These are phyloP conservation scores for Bipolaris cookei DNA, from an alignment of 2,329 filamentous ascomycete species.

Conservation along the genomic window DNA sequence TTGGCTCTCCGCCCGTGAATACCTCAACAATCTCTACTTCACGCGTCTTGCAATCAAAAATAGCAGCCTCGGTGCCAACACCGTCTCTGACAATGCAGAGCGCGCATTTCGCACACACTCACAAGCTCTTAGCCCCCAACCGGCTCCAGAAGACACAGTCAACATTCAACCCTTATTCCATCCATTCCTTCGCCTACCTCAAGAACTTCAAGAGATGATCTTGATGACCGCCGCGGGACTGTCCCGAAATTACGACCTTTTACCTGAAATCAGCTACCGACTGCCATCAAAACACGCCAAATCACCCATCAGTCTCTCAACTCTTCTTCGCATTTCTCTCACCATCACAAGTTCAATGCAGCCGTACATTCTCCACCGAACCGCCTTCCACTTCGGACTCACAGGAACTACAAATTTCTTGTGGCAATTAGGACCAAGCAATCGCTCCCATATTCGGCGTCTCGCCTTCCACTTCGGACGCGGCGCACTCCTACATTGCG, in stretches of 20 bases:
- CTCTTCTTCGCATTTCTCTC: constrained; percentile 28
- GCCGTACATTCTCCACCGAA: constrained; percentile 35
- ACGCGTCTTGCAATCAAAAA: constrained; percentile 14
- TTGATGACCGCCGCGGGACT: constrained; percentile 30
- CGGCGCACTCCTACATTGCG: constrained; percentile 33
- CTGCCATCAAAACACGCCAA: background rate
- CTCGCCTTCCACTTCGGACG: constrained; percentile 31
- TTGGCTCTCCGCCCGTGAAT: constrained; percentile 41
- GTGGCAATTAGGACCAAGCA: constrained; percentile 27
- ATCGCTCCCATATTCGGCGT: constrained; percentile 29
- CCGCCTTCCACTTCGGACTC: constrained; percentile 28
- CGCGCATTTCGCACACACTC: constrained; percentile 6
- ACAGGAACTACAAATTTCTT: constrained; percentile 16
- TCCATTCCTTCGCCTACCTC: constrained; percentile 32
- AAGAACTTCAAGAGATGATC: constrained; percentile 41
- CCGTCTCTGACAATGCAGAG: constrained; percentile 3
- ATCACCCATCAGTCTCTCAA: constrained; percentile 26
- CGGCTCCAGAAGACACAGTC: constrained; percentile 24
- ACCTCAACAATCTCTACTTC: constrained; percentile 37
- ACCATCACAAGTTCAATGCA: constrained; percentile 25
- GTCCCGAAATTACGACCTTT: constrained; percentile 20
- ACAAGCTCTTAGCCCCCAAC: constrained; percentile 8
- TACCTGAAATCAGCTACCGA: constrained; percentile 6
- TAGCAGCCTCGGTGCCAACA: background rate
- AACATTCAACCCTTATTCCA: constrained; percentile 39